Evolutionary conservation across 2,329 filamentous ascomycete species (phyloP).

Genomic region (Phialophora verrucosa): DNA sequence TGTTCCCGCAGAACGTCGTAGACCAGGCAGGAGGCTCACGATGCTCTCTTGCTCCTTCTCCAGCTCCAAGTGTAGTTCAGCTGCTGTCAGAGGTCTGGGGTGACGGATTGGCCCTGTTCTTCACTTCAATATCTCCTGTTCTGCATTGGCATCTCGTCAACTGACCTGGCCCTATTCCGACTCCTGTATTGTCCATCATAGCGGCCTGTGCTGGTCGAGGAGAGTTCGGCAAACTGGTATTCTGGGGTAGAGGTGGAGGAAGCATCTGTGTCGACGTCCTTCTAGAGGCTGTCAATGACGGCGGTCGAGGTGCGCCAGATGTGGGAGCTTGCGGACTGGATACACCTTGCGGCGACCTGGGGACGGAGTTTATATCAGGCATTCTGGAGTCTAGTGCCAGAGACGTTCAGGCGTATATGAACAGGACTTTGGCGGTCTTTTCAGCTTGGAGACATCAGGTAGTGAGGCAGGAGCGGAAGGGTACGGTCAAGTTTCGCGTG

Average conservation of each 20-base stretch:
- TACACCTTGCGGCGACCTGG: conserved; percentile 45
- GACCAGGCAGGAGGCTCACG: conserved; percentile 59
- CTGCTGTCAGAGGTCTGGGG: conserved; percentile 83
- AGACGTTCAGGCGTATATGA: neutral
- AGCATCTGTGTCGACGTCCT: conserved; percentile 57
- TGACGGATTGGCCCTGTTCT: conserved; percentile 75
- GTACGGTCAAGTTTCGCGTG: conserved; percentile 7
- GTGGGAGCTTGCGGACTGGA: conserved; percentile 43
- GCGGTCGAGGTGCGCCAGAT: conserved; percentile 20
- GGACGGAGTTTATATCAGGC: conserved; percentile 56
- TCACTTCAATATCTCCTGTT: conserved; percentile 3
- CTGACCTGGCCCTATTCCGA: conserved; percentile 50
- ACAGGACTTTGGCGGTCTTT: neutral
- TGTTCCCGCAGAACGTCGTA: neutral
- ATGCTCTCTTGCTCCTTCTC: conserved; percentile 96
- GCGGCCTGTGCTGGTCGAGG: conserved; percentile 37
- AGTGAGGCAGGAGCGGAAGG: neutral
- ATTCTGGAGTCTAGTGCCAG: conserved; percentile 43
- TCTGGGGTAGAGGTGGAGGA: conserved; percentile 46
- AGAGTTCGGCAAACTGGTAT: conserved; percentile 41
- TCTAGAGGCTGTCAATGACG: conserved; percentile 45
- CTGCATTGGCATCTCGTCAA: neutral
- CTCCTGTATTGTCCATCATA: conserved; percentile 45
- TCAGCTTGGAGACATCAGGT: neutral
- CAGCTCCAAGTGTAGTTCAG: conserved; percentile 84